These are phyloP conservation scores for Kwoniella heveanensis DNA, from an alignment of 768 basidiomycete species.

Conservation along the genomic window DNA sequence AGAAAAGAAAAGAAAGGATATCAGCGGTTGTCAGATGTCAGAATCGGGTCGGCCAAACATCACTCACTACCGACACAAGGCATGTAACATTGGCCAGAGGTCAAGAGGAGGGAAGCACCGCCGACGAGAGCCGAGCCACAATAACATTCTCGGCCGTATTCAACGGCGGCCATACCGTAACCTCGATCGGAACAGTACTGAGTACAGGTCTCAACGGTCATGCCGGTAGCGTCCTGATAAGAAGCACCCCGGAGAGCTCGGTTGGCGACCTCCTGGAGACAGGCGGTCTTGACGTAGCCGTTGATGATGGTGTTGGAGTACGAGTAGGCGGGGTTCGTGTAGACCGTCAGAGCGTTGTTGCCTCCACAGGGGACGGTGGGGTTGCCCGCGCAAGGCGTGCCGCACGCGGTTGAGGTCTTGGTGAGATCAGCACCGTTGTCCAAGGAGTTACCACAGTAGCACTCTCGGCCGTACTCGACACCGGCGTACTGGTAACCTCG, in stretches of 20 bases:
- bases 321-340: slow-evolving; percentile 28
- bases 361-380: slow-evolving; percentile 26
- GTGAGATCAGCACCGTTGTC: slow-evolving; percentile 37
- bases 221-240: slow-evolving; percentile 22
- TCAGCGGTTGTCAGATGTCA: too few relatives aligned
- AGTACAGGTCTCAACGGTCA: slow-evolving; percentile 38
- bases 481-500: slow-evolving; percentile 34
- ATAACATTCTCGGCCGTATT: slow-evolving; percentile 46
- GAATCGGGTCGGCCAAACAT: too few relatives aligned
- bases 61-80: slow-evolving; percentile 45
- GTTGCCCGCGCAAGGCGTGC: slow-evolving; percentile 33
- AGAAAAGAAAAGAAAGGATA: too few relatives aligned
- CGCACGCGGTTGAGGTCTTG: slow-evolving; percentile 15
- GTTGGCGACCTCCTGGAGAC: slow-evolving; percentile 40
- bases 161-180: slow-evolving; percentile 40
- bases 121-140: slow-evolving; percentile 35
- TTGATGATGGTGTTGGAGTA: slow-evolving; percentile 31
- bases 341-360: slow-evolving; percentile 26
- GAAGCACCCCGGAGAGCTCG: slow-evolving; percentile 42
- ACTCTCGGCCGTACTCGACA: slow-evolving; percentile 33
- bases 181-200: slow-evolving; percentile 34
- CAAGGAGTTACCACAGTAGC: slow-evolving; percentile 38
- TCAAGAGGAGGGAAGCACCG: slow-evolving; percentile 28
- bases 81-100: slow-evolving; percentile 34
- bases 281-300: slow-evolving; percentile 34